Evolutionary conservation across 2,329 filamentous ascomycete species (phyloP), one percentile per base, ranked within the genome.

Genomic region (Cladosporium sp.): DNA sequence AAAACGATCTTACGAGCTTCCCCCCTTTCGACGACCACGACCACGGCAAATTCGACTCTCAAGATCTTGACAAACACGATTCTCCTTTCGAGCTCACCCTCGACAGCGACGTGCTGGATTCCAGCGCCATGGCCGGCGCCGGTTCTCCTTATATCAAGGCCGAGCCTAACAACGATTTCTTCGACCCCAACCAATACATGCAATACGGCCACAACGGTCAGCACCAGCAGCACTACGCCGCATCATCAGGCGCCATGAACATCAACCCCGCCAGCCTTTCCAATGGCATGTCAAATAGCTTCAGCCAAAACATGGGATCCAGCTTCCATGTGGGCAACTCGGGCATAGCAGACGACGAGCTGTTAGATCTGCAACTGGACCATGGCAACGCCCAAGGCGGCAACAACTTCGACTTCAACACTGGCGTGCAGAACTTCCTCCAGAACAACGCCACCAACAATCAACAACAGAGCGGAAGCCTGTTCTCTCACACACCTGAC

Each of bases 401-500:
- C 68, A 72, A 69, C 66, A 71, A 71, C 64, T 73, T 75, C 67
- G 72, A 76, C 66, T 74, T 75, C 84, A 86, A 72, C 69, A 74
- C 81, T 12, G 81, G 81, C 65, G 80, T 88, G 75, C 81, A 84
- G 64, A 80, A 80, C 59, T 85, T 74, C 68, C 49, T 75, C 58
- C 76, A 75, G 69, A 72, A 84, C 66, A 81, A 84, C 63, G 85
- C 87, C 76, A 76, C 71, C 72, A 75, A 68, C 71, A 71, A 51
- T 74, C 77, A 66, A 66, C 72, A 67, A 34, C 88, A 90, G 66
- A 88, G 92, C 75, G 90, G 91, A 70, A 78, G 79, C 74, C 88
- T 92, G 68, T 98, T 91, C 79, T 97, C 94, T 24, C 92, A 92
- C 77, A 97, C 93, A 1, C 93, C 94, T 3, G 94, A 98, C 68